phyloP scores from a whole-genome alignment of 169 alveolate species.

The Cryptosporidium muris region DNA sequence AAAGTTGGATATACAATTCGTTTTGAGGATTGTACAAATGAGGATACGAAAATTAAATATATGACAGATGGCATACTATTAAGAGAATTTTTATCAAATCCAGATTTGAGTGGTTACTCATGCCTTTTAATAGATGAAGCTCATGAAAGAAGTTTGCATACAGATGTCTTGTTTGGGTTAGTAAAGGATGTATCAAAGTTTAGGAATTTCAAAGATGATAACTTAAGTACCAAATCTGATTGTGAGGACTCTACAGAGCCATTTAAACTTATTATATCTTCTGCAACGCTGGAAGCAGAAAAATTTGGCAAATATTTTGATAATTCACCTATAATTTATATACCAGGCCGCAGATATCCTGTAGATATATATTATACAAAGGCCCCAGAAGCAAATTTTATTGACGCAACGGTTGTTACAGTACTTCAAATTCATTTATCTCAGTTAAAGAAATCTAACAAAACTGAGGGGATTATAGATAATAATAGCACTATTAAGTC shows the following conservation, averaged over 20 bases:
- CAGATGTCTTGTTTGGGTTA: conserved; percentile 98
- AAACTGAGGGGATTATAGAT: not conserved
- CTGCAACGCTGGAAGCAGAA: conserved; percentile 99
- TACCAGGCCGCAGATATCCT: conserved; percentile 97
- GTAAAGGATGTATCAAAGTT: conserved; percentile 91
- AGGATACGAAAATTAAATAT: conserved; percentile 93
- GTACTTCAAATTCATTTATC: conserved; percentile 98
- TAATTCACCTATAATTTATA: conserved; percentile 91
- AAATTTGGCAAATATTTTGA: conserved; percentile 97
- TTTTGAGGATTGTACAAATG: conserved; percentile 98
- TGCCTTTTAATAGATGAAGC: conserved; percentile 99
- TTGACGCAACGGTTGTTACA: conserved; percentile 97
- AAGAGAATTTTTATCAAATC: conserved; percentile 96
- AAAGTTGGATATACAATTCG: conserved; percentile 95
- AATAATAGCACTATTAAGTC: no score
- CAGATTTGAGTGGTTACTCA: conserved; percentile 91
- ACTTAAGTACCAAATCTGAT: not conserved
- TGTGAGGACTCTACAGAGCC: conserved; percentile 77
- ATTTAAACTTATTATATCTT: conserved; percentile 88
- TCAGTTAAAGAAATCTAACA: conserved; percentile 77
- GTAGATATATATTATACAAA: conserved; percentile 98
- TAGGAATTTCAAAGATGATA: conserved; percentile 3
- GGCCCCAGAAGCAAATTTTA: conserved; percentile 99
- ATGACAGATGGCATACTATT: conserved; percentile 99
- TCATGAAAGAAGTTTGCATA: conserved; percentile 99